phyloP scores from a whole-genome alignment of 140 eudicot species.

The Senecio squalidus region DNA sequence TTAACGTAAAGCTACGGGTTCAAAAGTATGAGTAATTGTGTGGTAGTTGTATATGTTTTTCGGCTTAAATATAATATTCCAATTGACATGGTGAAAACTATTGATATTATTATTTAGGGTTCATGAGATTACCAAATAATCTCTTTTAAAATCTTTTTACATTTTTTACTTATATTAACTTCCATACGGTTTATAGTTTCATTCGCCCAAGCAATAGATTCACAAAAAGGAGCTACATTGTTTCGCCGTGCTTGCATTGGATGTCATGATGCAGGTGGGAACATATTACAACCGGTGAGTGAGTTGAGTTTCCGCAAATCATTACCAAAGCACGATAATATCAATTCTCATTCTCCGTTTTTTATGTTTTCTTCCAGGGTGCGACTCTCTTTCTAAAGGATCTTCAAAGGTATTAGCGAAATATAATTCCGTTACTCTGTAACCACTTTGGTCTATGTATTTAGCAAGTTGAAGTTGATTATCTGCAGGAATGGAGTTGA shows the following conservation, averaged over 20 bases:
- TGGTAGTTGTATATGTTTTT: too few species aligned
- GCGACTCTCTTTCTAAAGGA: slow-evolving; percentile 89
- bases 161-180: not conserved
- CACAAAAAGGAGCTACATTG: slow-evolving; percentile 61
- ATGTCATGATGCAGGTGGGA: slow-evolving; percentile 95
- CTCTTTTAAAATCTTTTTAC: too few species aligned
- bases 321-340: too few species aligned
- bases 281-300: slow-evolving; percentile 90
- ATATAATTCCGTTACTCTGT: not conserved
- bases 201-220: slow-evolving; percentile 42
- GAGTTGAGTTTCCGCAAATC: slow-evolving; percentile 29
- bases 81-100: not conserved
- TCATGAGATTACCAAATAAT: not conserved
- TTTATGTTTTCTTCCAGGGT: slow-evolving; percentile 40
- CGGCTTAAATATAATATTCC: too few species aligned
- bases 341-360: not conserved
- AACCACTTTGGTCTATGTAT: slow-evolving; percentile 6
- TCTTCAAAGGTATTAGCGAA: slow-evolving; percentile 50
- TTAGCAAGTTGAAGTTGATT: not conserved
- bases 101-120: slow-evolving; percentile 15
- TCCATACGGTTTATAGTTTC: slow-evolving; percentile 39
- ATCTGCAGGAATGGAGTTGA: slow-evolving; percentile 67
- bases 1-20: too few species aligned
- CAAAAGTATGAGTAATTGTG: too few species aligned
- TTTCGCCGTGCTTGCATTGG: slow-evolving; percentile 84